These are phyloP conservation scores for Leccinum boreale DNA, from an alignment of 768 basidiomycete species.

Conservation along the genomic window DNA sequence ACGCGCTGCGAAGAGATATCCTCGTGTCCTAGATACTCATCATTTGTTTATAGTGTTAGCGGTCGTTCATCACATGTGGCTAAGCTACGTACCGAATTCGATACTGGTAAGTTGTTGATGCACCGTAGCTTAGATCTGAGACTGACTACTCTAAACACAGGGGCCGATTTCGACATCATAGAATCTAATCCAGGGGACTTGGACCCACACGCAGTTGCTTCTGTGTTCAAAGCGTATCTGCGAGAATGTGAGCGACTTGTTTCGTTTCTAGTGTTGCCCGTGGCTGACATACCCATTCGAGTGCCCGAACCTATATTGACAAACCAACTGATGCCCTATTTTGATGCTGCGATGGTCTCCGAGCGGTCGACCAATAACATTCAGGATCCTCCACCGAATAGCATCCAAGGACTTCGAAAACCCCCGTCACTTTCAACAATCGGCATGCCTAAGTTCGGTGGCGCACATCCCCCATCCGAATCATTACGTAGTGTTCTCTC, in stretches of 20 bases:
- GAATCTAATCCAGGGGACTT: slow-evolving; percentile 80
- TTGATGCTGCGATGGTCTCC: slow-evolving; percentile 70
- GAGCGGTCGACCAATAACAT: slow-evolving; percentile 39
- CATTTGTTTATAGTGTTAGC: slow-evolving; percentile 52
- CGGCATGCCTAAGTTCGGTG: slow-evolving; percentile 64
- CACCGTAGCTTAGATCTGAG: neutral
- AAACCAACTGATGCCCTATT: slow-evolving; percentile 61
- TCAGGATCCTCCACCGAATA: slow-evolving; percentile 35
- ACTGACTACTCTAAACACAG: slow-evolving; percentile 35
- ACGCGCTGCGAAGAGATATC: slow-evolving; percentile 23
- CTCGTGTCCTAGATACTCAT: slow-evolving; percentile 2
- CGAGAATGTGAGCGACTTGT: slow-evolving; percentile 72
- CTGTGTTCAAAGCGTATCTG: slow-evolving; percentile 88
- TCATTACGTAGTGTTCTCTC: slow-evolving; percentile 56
- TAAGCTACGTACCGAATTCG: slow-evolving; percentile 76
- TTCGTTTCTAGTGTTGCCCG: neutral
- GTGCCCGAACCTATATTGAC: slow-evolving; percentile 90
- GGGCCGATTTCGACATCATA: slow-evolving; percentile 82
- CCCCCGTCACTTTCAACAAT: slow-evolving; percentile 79
- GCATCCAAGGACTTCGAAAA: slow-evolving; percentile 52
- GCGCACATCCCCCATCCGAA: slow-evolving; percentile 59
- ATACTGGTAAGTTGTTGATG: slow-evolving; percentile 51
- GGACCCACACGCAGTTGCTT: slow-evolving; percentile 92
- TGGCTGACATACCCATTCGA: slow-evolving; percentile 31
- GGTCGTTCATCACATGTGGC: slow-evolving; percentile 81